phyloP scores from a whole-genome alignment of 228 moss, liverwort and hornwort genomes.

The Sphagnum magellanicum region DNA sequence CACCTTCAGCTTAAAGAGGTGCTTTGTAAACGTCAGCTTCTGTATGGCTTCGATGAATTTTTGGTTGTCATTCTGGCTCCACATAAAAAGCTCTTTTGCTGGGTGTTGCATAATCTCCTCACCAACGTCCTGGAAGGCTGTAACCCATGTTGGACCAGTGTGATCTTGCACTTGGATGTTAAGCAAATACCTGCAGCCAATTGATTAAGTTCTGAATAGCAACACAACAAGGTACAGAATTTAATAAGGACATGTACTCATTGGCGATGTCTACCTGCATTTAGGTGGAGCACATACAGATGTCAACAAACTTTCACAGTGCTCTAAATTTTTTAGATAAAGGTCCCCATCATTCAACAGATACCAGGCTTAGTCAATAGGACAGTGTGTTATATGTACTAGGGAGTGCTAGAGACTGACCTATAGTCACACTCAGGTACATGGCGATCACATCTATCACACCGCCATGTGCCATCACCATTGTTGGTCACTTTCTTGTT shows the following conservation, averaged over 20 bases:
- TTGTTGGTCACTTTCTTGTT: slow-evolving; percentile 92
- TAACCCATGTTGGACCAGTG: slow-evolving; percentile 85
- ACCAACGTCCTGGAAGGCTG: slow-evolving; percentile 85
- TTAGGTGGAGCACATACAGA: too few species aligned
- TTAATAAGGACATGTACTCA: too few species aligned
- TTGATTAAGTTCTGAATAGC: background rate
- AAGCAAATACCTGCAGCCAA: slow-evolving; percentile 54
- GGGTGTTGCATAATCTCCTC: slow-evolving; percentile 68
- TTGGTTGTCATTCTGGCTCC: slow-evolving; percentile 78
- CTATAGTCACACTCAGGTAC: slow-evolving; percentile 84
- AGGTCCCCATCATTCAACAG: too few species aligned
- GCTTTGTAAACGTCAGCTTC: slow-evolving; percentile 69
- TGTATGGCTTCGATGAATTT: slow-evolving; percentile 77
- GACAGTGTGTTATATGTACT: background rate
- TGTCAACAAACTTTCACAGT: too few species aligned
- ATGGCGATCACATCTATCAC: slow-evolving; percentile 88
- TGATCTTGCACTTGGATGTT: slow-evolving; percentile 88
- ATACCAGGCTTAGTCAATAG: too few species aligned
- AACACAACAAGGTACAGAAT: too few species aligned
- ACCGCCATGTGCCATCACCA: slow-evolving; percentile 91
- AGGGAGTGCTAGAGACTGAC: slow-evolving; percentile 8
- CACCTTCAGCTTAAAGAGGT: slow-evolving; percentile 82
- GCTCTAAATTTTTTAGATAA: too few species aligned
- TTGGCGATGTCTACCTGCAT: too few species aligned
- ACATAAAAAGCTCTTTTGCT: slow-evolving; percentile 64